Base-by-base conservation (phyloP, 192 early-diverging fungal species). In the Chytriomyces hyalinus region DNA sequence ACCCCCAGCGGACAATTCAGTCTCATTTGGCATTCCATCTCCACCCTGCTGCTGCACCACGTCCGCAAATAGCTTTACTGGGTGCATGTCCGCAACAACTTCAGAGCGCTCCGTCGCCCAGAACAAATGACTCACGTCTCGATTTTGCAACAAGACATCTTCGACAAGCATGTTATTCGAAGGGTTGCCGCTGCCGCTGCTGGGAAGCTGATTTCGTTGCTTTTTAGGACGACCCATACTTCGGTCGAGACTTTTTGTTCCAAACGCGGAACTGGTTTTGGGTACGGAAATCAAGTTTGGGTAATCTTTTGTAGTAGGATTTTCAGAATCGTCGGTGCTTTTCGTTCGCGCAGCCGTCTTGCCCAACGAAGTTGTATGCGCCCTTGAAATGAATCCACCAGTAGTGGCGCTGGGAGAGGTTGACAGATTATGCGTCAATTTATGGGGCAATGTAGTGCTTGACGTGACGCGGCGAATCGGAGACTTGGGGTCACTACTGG, bases 41-140 rank as follows among this genome's bases (percentile, higher is more conserved):
- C 36, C 36, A 36, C 36, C 36, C 1, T 13, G 15, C 3, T n/a
- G 13, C 57, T 28, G 69, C 7, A 20, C 72, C 17, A 45, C 26
- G n/a, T 73, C 72, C 8, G 53, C 72, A 44, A 73, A 59, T 9
- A 73, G 11, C 61, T 73, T 73, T 10, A 59, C 72, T 45, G 72
- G 72, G 45, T 73, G 72, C 43, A 73, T 17, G 46, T 73, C 72
- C 17, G 22, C 17, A 10, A 9, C 50, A 47, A 17, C 72, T 13
- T 22, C n/a, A 20, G 13, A 13, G 15, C 53, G 53, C 2, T 43
- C 61, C 22, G 61, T 15, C 36, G 43, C 72, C 72, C 72, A 73
- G 50, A 73, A 73, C 72, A 73, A 63, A 26, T 73, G 72, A 9
- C 59, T 45, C 9, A 61, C 72, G 43, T 63, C 61, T n/a, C 59